Percentiles rank a stretch among this genome's conserved stretches.
Conservation (phyloP, 306 rosid genomes). For the Medicago arabica region DNA sequence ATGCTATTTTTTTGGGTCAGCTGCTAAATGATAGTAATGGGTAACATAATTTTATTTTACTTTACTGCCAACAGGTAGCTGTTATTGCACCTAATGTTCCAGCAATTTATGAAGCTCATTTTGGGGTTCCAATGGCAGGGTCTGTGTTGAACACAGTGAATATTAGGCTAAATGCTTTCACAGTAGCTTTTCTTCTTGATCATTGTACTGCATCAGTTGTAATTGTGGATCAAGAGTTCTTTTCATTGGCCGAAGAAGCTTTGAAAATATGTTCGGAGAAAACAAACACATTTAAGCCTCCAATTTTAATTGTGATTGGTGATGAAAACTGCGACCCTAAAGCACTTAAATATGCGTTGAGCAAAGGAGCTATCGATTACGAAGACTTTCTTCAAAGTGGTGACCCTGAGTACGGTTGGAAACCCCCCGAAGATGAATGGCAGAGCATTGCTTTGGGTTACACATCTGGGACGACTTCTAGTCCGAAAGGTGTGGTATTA, state of each 20-base stretch:
- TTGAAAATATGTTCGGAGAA: conserved; percentile 66
- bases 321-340: conserved; percentile 73
- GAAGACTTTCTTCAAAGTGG: conserved; percentile 71
- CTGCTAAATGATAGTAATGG: neutral
- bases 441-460: conserved; percentile 92
- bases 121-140: conserved; percentile 46
- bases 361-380: conserved; percentile 43
- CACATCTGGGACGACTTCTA: conserved; percentile 94
- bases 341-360: conserved; percentile 29
- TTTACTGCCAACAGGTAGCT: conserved; percentile 65
- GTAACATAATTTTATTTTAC: conserved; percentile 5
- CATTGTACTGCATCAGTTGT: conserved; percentile 39
- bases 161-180: conserved; percentile 42
- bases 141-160: conserved; percentile 42
- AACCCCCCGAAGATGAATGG: conserved; percentile 94
- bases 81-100: conserved; percentile 91
- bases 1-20: too few relatives aligned
- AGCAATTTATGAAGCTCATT: conserved; percentile 72
- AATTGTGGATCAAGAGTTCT: conserved; percentile 45
- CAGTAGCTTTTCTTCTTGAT: conserved; percentile 39
- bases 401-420: conserved; percentile 80
- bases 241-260: conserved; percentile 55
- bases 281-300: conserved; percentile 58
- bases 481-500: conserved; percentile 93
- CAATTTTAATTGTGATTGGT: conserved; percentile 70